Base-by-base conservation (phyloP, 2,329 filamentous ascomycete species). In the Fusarium duplospermum region DNA sequence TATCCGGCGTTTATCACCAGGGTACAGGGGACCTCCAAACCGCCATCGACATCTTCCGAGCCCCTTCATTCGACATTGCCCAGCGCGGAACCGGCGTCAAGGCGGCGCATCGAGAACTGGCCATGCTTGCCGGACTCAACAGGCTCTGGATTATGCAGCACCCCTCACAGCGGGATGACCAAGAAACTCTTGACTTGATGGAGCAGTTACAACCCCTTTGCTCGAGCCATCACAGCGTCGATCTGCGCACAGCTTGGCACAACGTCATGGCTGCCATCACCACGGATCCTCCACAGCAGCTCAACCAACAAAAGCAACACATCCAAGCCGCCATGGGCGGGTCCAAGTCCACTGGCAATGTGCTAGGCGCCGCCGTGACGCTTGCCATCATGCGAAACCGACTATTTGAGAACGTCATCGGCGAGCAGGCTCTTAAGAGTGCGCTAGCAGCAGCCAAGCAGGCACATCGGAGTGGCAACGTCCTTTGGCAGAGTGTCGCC, bases 311-410 rank as follows among this genome's bases (percentile, higher is more conserved):
- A 65, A 98, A 98, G 82, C 89, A 92, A 45, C 91, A 93, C 78
- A 92, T 98, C 63, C 91, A 94, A 70, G 87, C 88, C 42, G 93
- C 94, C 3, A 88, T 98, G 47, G 88, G 89, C 42, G 90, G 91
- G 4, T 92, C 93, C 14, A 92, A 92, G 73, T 86, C 86, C 9
- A 91, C 93, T 10, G 87, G 87, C 64, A 98, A 98, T 80, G 90
- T 90, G 33, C 93, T 97, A 73, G 92, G 95, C 63, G 88, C 95
- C n/a, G 92, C 92, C 57, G 93, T 98, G 73, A 92, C 93, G 7
- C 89, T 98, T 68, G 95, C 92, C 75, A 92, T 96, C 73, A 97
- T 98, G 93, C 93, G 93, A 62, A 91, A 89, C 78, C 90, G 91
- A 61, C 93, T 98, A 78, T 98, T 95, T 82, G 92, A 92, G 54